Base-by-base conservation (phyloP, 305 asterid species). In the Plantago rigida region DNA sequence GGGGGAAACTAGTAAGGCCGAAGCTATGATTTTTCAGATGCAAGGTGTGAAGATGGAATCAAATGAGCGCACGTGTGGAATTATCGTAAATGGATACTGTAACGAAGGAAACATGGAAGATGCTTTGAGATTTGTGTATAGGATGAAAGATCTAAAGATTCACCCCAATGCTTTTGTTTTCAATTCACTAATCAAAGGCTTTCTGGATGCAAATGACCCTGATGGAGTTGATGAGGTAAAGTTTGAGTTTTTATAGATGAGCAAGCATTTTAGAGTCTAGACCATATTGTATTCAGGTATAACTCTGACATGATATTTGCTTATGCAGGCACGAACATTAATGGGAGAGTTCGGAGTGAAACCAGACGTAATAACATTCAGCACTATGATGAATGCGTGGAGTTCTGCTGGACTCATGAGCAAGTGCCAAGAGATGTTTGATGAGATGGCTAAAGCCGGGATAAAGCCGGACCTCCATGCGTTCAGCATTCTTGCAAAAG, bases 351-450 rank as follows among this genome's bases (percentile, higher is more conserved):
- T 81, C 42, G 88, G 94, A 49, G 84, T 87, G 28, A 84, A 91
- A 71, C 96, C 96, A 3, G 94, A 87, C 29, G 96, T 91, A 8
- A 51, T 87, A 62, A 84, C 98, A 58, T 91, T 78, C 81, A 88
- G 96, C 80, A 91, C 95, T 56, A 86, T 91, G 57, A 87, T 91
- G 98, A 81, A 91, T 59, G 92, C 88, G 3, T 87, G 94, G 96
- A 81, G 96, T 71, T 87, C 96, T 1, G 78, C 74, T 12, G 96
- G 98, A 29, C 81, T 70, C 15, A 87, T 84, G 93, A 85, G 78
- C 64, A 84, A 86, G 63, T 91, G 96, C 82, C 80, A 73, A 74
- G 81, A 84, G 60, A 78, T 88, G 51, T 87, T 87, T 9, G 75
- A 84, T 49, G 89, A 88, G 69, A 86, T 91, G 98, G 73, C 67